Percentiles rank a stretch among this genome's conserved stretches.
Evolutionary conservation across 805 yeast genomes (phyloP).

Genomic region (Torulaspora gathmanii): DNA sequence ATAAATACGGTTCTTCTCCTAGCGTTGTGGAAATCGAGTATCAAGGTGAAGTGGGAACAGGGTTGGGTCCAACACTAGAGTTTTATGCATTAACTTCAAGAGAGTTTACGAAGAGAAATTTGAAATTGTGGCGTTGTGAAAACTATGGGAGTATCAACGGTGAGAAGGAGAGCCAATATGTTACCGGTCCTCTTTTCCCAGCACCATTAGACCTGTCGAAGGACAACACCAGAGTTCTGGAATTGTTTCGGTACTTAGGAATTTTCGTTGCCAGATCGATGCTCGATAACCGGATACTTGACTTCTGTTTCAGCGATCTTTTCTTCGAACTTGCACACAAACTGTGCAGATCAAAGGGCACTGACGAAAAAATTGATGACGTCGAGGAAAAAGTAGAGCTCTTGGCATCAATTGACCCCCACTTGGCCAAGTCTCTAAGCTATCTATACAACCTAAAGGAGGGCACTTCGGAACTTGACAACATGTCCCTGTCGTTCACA

Average conservation of each 20-base stretch:
- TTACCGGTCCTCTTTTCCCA: slow-evolving; percentile 66
- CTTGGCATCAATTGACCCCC: slow-evolving; percentile 51
- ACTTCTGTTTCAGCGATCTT: slow-evolving; percentile 66
- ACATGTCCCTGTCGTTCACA: slow-evolving; percentile 58
- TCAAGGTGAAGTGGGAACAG: slow-evolving; percentile 90
- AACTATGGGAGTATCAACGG: slow-evolving; percentile 26
- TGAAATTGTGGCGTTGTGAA: slow-evolving; percentile 65
- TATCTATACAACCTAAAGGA: slow-evolving; percentile 45
- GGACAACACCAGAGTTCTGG: slow-evolving; percentile 42
- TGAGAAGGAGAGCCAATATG: slow-evolving; percentile 39
- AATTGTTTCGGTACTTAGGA: slow-evolving; percentile 65
- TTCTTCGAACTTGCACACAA: slow-evolving; percentile 59
- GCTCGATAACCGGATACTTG: slow-evolving; percentile 82
- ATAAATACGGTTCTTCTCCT: slow-evolving; percentile 71
- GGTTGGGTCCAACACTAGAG: slow-evolving; percentile 93
- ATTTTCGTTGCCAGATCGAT: slow-evolving; percentile 81
- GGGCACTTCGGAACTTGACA: slow-evolving; percentile 33
- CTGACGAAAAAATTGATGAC: slow-evolving; percentile 9
- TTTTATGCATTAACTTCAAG: slow-evolving; percentile 79
- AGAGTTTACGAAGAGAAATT: slow-evolving; percentile 56
- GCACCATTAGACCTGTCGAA: slow-evolving; percentile 44
- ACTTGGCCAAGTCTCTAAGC: slow-evolving; percentile 53
- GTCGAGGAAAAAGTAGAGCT: slow-evolving; percentile 32
- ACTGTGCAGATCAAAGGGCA: slow-evolving; percentile 12
- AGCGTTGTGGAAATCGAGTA: slow-evolving; percentile 83